Evolutionary conservation across 2,329 filamentous ascomycete species (phyloP).

Genomic region (Pseudogymnoascus pannorum): DNA sequence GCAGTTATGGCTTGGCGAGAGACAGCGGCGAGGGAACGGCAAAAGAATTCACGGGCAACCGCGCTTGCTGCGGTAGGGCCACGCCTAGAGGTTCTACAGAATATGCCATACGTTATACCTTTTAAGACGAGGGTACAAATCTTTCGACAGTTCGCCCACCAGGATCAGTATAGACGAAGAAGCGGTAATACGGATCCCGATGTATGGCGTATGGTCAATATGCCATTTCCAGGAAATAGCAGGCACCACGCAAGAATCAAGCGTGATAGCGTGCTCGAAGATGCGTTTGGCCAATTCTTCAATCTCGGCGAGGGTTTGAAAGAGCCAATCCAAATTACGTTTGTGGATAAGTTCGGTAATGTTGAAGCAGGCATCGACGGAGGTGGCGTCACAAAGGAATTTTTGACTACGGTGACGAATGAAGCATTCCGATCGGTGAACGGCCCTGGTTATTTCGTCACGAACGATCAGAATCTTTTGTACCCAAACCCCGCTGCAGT

Average conservation of each 20-base stretch:
- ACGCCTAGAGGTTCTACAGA: slow-evolving; percentile 80
- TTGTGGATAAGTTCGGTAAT: slow-evolving; percentile 82
- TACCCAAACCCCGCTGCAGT: slow-evolving; percentile 79
- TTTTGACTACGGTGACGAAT: slow-evolving; percentile 78
- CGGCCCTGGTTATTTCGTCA: slow-evolving; percentile 55
- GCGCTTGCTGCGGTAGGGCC: slow-evolving; percentile 74
- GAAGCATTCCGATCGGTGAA: slow-evolving; percentile 67
- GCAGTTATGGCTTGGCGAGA: slow-evolving; percentile 38
- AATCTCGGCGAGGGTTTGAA: slow-evolving; percentile 74
- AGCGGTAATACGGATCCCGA: slow-evolving; percentile 69
- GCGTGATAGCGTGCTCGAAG: slow-evolving; percentile 72
- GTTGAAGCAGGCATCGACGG: slow-evolving; percentile 93
- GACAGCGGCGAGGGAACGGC: slow-evolving; percentile 54
- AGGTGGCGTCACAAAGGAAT: slow-evolving; percentile 95
- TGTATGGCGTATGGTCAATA: slow-evolving; percentile 54
- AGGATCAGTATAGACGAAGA: slow-evolving; percentile 70
- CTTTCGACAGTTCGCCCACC: slow-evolving; percentile 82
- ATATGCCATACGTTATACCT: slow-evolving; percentile 95
- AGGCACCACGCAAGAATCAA: slow-evolving; percentile 74
- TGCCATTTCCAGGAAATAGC: slow-evolving; percentile 27
- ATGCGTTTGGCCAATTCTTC: slow-evolving; percentile 81
- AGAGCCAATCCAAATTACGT: slow-evolving; percentile 93
- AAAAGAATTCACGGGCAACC: slow-evolving; percentile 60
- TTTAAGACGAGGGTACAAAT: slow-evolving; percentile 88
- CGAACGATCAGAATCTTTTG: slow-evolving; percentile 78